These are phyloP conservation scores for Nakaseomyces sp. DNA, from an alignment of 1,139 yeast genomes.

Conservation along the genomic window DNA sequence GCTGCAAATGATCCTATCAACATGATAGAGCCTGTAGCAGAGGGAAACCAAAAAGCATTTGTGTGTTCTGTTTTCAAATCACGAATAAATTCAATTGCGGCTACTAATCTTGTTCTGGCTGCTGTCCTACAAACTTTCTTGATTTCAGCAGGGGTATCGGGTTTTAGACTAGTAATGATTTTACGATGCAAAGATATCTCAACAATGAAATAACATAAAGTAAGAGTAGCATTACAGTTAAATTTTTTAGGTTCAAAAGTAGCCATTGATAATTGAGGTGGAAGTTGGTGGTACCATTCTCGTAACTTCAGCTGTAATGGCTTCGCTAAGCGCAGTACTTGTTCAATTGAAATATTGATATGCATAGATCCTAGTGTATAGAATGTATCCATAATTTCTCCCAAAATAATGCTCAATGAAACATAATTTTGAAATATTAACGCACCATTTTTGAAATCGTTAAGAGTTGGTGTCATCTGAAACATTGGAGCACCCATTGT, in stretches of 20 bases:
- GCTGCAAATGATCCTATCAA: conserved; percentile 83
- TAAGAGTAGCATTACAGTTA: conserved; percentile 66
- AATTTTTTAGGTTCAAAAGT: conserved; percentile 52
- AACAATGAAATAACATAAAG: conserved; percentile 77
- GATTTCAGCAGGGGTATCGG: conserved; percentile 51
- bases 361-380: conserved; percentile 62
- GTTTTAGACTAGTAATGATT: conserved; percentile 52
- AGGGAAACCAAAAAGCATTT: conserved; percentile 82
- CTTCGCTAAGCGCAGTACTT: conserved; percentile 65
- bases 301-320: conserved; percentile 74
- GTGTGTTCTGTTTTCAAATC: conserved; percentile 73
- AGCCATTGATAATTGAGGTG: conserved; percentile 58
- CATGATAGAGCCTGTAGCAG: conserved; percentile 68
- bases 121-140: conserved; percentile 72
- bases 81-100: conserved; percentile 72
- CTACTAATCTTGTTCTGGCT: conserved; percentile 68
- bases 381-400: conserved; percentile 61
- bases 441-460: conserved; percentile 67
- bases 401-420: conserved; percentile 56
- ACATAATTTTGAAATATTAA: conserved; percentile 62
- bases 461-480: conserved; percentile 29
- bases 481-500: conserved; percentile 16
- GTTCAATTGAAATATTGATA: conserved; percentile 48
- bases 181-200: conserved; percentile 78
- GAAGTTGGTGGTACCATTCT: conserved; percentile 78